Percentiles rank a stretch among this genome's conserved stretches.
These are phyloP conservation scores for Xylaria curta DNA, from an alignment of 495 filamentous ascomycete genomes.

Conservation along the genomic window DNA sequence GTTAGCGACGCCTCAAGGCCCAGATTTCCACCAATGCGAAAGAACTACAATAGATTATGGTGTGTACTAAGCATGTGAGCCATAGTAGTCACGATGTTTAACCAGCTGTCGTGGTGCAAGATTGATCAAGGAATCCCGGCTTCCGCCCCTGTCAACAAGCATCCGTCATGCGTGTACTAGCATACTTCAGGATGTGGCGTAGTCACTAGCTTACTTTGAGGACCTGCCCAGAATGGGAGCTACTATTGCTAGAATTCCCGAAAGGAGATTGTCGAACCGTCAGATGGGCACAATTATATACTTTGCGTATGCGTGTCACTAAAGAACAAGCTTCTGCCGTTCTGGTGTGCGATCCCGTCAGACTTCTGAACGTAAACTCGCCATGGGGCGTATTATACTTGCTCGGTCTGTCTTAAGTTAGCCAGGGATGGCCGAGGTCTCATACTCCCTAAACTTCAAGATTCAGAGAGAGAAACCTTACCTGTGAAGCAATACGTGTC, in stretches of 20 bases:
- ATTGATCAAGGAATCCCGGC: not conserved
- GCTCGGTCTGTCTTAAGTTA: not conserved
- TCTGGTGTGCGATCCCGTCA: not conserved
- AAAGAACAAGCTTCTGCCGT: not conserved
- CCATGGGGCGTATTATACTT: not conserved
- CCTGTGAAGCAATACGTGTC: not conserved
- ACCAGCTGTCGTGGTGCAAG: not conserved
- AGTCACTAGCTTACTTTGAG: not conserved
- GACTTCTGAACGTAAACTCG: not conserved
- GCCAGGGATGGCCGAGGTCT: conserved; percentile 1
- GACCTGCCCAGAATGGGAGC: conserved; percentile 9
- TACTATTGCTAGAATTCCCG: not conserved
- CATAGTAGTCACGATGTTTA: not conserved
- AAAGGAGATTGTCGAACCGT: not conserved
- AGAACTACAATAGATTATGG: not conserved
- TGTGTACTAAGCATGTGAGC: conserved; percentile 1
- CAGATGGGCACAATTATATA: not conserved
- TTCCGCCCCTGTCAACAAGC: not conserved
- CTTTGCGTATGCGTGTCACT: not conserved
- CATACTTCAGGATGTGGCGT: not conserved
- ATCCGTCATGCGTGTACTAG: not conserved
- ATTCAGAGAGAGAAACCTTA: not conserved
- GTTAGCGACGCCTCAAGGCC: conserved; percentile 6
- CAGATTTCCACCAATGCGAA: conserved; percentile 9
- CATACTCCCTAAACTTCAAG: not conserved